Conservation (phyloP, 306 rosid species). For the Sophora flavescens region DNA sequence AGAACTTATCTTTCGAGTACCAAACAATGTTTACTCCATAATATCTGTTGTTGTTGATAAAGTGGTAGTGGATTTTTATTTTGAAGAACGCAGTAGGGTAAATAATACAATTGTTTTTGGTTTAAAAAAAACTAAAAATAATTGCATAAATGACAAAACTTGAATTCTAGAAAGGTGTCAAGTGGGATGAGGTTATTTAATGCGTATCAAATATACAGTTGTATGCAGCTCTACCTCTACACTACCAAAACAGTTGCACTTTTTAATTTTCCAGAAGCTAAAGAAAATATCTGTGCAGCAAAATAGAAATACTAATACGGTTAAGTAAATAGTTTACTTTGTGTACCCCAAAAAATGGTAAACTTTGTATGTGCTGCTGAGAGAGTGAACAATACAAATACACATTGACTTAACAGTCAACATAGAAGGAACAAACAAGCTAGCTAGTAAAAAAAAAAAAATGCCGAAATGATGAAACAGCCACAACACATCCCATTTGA, state of each 20-base stretch:
- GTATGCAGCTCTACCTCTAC: neutral
- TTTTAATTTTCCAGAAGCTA: neutral
- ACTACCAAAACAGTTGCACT: neutral
- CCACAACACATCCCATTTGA: conserved; percentile 44
- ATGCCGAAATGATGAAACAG: conserved; percentile 23
- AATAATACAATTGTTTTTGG: no score
- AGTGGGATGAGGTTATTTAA: neutral
- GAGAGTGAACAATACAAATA: neutral
- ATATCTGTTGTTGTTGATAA: no score
- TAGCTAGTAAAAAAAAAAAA: conserved; percentile 19
- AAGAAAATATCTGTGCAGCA: neutral
- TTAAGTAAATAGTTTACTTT: neutral
- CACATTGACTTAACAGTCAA: conserved; percentile 11
- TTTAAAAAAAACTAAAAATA: neutral
- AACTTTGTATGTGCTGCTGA: neutral
- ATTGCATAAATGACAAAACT: neutral
- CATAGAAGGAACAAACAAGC: conserved; percentile 26
- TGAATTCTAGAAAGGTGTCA: neutral
- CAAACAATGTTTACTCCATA: no score
- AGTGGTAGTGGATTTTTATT: no score
- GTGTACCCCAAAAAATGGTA: neutral
- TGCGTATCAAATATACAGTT: neutral
- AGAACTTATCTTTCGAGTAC: no score
- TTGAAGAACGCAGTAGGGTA: no score
- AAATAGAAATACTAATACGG: conserved; percentile 18